phyloP scores from a whole-genome alignment of 2,329 filamentous ascomycete species.

The Neonectria hederae region DNA sequence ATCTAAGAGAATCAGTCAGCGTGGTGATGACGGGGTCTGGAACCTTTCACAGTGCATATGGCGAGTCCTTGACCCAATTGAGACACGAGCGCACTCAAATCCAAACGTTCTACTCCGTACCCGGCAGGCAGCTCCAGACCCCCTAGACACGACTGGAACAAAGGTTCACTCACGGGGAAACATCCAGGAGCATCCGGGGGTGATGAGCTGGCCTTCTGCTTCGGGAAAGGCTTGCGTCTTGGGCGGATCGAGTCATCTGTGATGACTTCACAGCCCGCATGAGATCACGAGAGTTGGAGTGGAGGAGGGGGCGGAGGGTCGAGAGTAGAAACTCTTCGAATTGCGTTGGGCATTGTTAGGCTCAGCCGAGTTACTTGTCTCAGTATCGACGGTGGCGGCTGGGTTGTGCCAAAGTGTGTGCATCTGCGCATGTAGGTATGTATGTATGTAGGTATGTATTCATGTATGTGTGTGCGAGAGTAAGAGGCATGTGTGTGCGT shows the following conservation, averaged over 20 bases:
- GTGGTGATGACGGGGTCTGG: slow-evolving; percentile 23
- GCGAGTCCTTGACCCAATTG: slow-evolving; percentile 21
- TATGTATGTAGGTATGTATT: slow-evolving; percentile 12
- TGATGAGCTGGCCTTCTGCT: slow-evolving; percentile 47
- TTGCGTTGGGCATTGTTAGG: slow-evolving; percentile 42
- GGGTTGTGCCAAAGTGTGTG: slow-evolving; percentile 31
- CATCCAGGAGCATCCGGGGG: slow-evolving; percentile 32
- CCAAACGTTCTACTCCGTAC: slow-evolving; percentile 21
- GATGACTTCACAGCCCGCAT: slow-evolving; percentile 44
- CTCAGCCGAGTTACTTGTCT: slow-evolving; percentile 33
- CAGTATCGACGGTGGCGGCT: slow-evolving; percentile 33
- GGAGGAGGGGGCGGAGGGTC: slow-evolving; percentile 22
- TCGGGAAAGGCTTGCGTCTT: slow-evolving; percentile 45
- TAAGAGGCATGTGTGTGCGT: slow-evolving; percentile 13
- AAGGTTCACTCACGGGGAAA: slow-evolving; percentile 35
- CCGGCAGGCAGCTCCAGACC: slow-evolving; percentile 25
- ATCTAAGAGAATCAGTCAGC: slow-evolving; percentile 19
- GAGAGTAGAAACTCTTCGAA: slow-evolving; percentile 22
- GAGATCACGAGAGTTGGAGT: slow-evolving; percentile 32
- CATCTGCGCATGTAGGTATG: slow-evolving; percentile 5
- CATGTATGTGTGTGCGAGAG: slow-evolving; percentile 14
- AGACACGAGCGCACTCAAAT: slow-evolving; percentile 26
- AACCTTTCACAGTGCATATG: slow-evolving; percentile 13
- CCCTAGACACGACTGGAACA: slow-evolving; percentile 30
- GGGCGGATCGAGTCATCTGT: slow-evolving; percentile 36